Evolutionary conservation across 805 yeast species (phyloP).

Genomic region (Candida chauliodis): DNA sequence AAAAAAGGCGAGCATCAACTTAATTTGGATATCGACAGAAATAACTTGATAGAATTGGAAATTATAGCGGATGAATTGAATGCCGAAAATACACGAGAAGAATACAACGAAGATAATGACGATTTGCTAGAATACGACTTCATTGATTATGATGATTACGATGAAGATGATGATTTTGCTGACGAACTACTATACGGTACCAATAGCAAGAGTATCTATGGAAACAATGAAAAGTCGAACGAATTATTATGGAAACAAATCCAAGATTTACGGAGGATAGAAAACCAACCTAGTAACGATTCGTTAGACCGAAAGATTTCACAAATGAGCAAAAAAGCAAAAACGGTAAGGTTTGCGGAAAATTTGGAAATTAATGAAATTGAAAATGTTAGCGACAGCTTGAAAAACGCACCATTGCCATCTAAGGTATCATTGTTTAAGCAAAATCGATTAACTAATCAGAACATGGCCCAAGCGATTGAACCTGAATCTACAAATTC

Average conservation of each 20-base stretch:
- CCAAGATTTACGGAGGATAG: constrained; percentile 21
- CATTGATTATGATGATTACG: constrained; percentile 36
- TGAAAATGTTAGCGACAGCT: constrained; percentile 51
- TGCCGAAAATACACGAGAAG: constrained; percentile 18
- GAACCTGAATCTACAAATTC: constrained; percentile 9
- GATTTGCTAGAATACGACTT: constrained; percentile 35
- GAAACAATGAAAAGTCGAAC: constrained; percentile 11
- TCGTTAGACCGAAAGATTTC: background rate
- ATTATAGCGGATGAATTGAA: constrained; percentile 48
- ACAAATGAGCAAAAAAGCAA: constrained; percentile 14
- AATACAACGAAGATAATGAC: constrained; percentile 31
- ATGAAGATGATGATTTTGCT: constrained; percentile 35
- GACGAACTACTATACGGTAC: constrained; percentile 21
- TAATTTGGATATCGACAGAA: constrained; percentile 16
- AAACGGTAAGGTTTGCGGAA: constrained; percentile 53
- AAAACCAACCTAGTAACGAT: background rate
- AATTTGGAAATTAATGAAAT: constrained; percentile 56
- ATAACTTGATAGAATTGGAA: constrained; percentile 52
- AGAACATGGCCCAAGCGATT: background rate
- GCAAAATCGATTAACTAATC: constrained; percentile 10
- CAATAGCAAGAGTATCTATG: constrained; percentile 4
- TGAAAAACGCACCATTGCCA: constrained; percentile 21
- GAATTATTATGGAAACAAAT: constrained; percentile 41
- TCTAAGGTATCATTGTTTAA: constrained; percentile 11
- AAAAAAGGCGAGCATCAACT: constrained; percentile 6